Percentiles rank a stretch among this genome's conserved stretches.
Evolutionary conservation across 176 grass and related monocot genomes (phyloP).

Genomic region (Oryza meyeriana): DNA sequence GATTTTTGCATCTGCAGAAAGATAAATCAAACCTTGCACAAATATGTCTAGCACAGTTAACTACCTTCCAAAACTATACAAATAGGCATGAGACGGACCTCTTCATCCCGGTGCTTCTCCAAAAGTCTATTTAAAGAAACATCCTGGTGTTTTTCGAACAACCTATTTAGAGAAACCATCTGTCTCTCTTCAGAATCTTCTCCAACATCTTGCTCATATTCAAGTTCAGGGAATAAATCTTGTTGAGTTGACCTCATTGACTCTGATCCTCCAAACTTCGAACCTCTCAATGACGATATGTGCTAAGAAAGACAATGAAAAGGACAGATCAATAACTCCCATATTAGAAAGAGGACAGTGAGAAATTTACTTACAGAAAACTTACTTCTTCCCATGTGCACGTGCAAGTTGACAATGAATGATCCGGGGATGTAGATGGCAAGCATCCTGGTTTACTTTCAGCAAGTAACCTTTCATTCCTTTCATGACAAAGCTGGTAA

Average conservation of each 20-base stretch:
- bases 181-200: constrained; percentile 43
- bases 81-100: constrained; percentile 49
- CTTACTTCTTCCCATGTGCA: constrained; percentile 91
- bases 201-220: constrained; percentile 39
- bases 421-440: constrained; percentile 43
- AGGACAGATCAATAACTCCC: constrained; percentile 17
- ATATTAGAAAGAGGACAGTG: constrained; percentile 6
- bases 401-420: constrained; percentile 53
- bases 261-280: constrained; percentile 71
- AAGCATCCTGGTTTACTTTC: constrained; percentile 57
- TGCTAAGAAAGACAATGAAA: constrained; percentile 55
- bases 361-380: constrained; percentile 17
- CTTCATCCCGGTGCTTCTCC: constrained; percentile 63
- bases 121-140: constrained; percentile 53
- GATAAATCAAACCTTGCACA: neutral
- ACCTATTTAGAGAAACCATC: constrained; percentile 43
- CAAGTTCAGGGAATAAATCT: constrained; percentile 42
- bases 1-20: constrained; percentile 51
- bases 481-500: constrained; percentile 78
- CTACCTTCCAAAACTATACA: constrained; percentile 10
- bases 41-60: neutral
- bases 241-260: constrained; percentile 52
- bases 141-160: constrained; percentile 52
- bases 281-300: constrained; percentile 86
- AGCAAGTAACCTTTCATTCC: constrained; percentile 73